A percentile compares a stretch with the other conserved stretches of the same genome.
Conservation (phyloP, 1,139 yeast species). For the Sugiyamaella xylanicola region DNA sequence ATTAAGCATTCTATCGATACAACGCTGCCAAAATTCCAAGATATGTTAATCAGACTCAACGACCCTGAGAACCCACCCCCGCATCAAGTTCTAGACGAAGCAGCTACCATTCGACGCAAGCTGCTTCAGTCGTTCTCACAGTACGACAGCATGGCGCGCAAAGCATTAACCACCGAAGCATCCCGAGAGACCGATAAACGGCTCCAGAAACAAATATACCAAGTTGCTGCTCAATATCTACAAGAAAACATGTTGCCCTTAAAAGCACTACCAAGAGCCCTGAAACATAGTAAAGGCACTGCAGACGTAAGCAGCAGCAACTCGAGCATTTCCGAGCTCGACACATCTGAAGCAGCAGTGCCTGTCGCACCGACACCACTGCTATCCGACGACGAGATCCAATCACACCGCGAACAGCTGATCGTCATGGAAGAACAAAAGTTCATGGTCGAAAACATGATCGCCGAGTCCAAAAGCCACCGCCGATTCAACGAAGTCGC, state of each 20-base stretch:
- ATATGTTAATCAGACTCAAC: constrained; percentile 41
- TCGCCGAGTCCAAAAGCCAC: constrained; percentile 60
- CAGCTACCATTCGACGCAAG: constrained; percentile 47
- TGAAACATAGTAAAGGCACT: constrained; percentile 38
- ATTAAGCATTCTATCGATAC: constrained; percentile 44
- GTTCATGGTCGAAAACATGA: constrained; percentile 66
- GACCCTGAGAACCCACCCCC: constrained; percentile 39
- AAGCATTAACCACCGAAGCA: constrained; percentile 42
- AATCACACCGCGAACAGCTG: constrained; percentile 54
- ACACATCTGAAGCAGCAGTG: background rate
- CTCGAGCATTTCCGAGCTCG: constrained; percentile 14
- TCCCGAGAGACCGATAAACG: constrained; percentile 45
- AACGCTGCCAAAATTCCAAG: constrained; percentile 49
- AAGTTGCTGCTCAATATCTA: constrained; percentile 51
- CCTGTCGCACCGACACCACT: constrained; percentile 20
- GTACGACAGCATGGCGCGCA: constrained; percentile 50
- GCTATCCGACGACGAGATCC: constrained; percentile 23
- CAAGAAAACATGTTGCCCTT: constrained; percentile 59
- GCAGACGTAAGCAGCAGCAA: constrained; percentile 11
- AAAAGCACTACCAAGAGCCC: constrained; percentile 50
- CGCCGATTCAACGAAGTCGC: constrained; percentile 77
- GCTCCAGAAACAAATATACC: constrained; percentile 51
- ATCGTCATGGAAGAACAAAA: constrained; percentile 87
- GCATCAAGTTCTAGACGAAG: constrained; percentile 41
- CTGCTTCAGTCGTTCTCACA: constrained; percentile 50